Percentiles rank a stretch among this genome's conserved stretches.
Evolutionary conservation across 2,329 filamentous ascomycete genomes (phyloP).

Genomic region (Cryphonectria parasitica): DNA sequence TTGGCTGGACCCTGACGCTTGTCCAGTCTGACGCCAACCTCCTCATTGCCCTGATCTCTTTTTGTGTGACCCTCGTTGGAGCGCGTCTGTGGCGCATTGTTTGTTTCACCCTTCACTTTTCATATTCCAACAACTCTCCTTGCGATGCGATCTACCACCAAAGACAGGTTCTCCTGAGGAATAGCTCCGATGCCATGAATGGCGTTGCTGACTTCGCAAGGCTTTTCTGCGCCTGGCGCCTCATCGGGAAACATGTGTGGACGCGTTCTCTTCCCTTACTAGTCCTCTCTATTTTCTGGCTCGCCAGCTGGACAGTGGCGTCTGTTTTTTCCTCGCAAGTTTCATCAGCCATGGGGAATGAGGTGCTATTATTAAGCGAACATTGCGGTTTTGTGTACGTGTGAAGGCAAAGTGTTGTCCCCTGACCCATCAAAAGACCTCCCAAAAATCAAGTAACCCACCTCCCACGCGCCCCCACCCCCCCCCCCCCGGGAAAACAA

Average conservation of each 20-base stretch:
- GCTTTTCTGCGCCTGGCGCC: background rate
- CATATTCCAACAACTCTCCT: background rate
- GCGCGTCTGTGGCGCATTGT: background rate
- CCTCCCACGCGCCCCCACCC: background rate
- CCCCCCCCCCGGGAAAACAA: no score
- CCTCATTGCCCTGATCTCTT: constrained; percentile 27
- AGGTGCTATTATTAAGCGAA: background rate
- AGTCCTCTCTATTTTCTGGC: constrained; percentile 5
- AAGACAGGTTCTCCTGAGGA: constrained; percentile 4
- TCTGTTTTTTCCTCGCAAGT: constrained; percentile 6
- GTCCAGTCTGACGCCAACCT: constrained; percentile 23
- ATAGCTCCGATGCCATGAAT: background rate
- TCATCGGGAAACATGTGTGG: background rate
- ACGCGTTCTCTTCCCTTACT: background rate
- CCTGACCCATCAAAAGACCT: background rate
- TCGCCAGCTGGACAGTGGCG: constrained; percentile 5
- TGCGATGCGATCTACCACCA: constrained; percentile 5
- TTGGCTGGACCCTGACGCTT: constrained; percentile 30
- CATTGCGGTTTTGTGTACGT: constrained; percentile 6
- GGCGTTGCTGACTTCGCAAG: constrained; percentile 1
- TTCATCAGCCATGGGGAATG: constrained; percentile 2
- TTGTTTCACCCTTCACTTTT: background rate
- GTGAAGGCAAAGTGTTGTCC: background rate
- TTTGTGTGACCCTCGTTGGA: background rate
- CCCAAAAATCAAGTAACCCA: no score